Evolutionary conservation across 176 grass and related monocot species (phyloP).

Genomic region (Oryza meridionalis): DNA sequence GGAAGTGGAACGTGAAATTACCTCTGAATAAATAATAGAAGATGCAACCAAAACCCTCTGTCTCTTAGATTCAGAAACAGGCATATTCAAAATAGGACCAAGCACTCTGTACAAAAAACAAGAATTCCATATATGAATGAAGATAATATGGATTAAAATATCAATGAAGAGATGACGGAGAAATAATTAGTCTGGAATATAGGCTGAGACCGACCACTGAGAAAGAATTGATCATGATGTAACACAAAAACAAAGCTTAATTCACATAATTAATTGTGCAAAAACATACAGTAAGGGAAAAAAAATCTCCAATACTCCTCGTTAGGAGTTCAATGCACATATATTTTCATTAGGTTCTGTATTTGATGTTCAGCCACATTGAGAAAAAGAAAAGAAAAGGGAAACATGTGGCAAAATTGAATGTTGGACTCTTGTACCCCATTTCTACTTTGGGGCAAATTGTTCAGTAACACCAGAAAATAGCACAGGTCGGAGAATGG

Average conservation of each 20-base stretch:
- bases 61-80: conserved; percentile 92
- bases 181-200: conserved; percentile 21
- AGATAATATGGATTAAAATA: conserved; percentile 17
- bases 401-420: neutral
- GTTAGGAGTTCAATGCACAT: neutral
- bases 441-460: neutral
- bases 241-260: neutral
- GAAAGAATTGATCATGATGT: conserved; percentile 20
- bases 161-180: neutral
- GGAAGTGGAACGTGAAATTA: conserved; percentile 40
- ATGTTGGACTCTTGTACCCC: neutral
- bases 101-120: conserved; percentile 70
- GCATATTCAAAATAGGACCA: conserved; percentile 85
- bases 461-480: conserved; percentile 1
- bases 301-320: neutral
- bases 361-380: neutral
- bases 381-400: neutral
- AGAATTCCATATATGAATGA: conserved; percentile 42
- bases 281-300: neutral
- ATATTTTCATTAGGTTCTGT: neutral
- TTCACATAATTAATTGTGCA: conserved; percentile 9
- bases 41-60: conserved; percentile 92
- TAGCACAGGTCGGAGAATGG: conserved; percentile 6
- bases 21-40: conserved; percentile 97
- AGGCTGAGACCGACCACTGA: conserved; percentile 18